Evolutionary conservation across 2,329 filamentous ascomycete species (phyloP).

Genomic region (Corinectria fuckeliana): DNA sequence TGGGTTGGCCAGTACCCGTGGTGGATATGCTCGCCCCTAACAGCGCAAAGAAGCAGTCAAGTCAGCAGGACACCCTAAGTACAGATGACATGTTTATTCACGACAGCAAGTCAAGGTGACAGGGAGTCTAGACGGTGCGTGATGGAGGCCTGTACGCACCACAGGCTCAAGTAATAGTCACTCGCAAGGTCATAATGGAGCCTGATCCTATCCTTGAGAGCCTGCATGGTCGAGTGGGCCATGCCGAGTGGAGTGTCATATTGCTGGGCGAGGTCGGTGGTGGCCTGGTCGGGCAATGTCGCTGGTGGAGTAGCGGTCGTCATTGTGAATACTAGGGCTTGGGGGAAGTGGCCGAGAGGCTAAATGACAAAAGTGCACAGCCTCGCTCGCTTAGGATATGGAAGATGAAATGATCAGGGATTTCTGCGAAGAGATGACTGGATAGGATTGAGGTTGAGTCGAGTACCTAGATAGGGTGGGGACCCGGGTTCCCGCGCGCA

Average conservation of each 20-base stretch:
- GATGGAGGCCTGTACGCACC: constrained; percentile 50
- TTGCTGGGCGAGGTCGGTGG: constrained; percentile 51
- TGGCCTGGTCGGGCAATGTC: constrained; percentile 27
- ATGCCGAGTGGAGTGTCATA: constrained; percentile 55
- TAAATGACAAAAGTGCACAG: not conserved
- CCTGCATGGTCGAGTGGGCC: constrained; percentile 54
- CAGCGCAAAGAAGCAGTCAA: constrained; percentile 1
- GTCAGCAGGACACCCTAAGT: not conserved
- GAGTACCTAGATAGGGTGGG: no score
- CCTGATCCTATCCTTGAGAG: constrained; percentile 64
- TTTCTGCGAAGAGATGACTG: not conserved
- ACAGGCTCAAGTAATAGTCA: constrained; percentile 67
- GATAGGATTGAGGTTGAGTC: not conserved
- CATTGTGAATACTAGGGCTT: constrained; percentile 17
- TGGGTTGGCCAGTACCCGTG: constrained; percentile 64
- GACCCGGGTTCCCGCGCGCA: no score
- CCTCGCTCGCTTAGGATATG: not conserved
- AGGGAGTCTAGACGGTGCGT: not conserved
- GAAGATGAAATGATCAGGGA: not conserved
- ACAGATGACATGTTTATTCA: not conserved
- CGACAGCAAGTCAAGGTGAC: not conserved
- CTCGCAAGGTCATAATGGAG: constrained; percentile 67
- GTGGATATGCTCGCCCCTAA: constrained; percentile 68
- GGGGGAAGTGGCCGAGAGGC: not conserved
- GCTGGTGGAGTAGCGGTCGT: constrained; percentile 7